A percentile compares a stretch with the other conserved stretches of the same genome.
Evolutionary conservation across 345 rosid genomes (phyloP).

Genomic region (Camelina hispida): DNA sequence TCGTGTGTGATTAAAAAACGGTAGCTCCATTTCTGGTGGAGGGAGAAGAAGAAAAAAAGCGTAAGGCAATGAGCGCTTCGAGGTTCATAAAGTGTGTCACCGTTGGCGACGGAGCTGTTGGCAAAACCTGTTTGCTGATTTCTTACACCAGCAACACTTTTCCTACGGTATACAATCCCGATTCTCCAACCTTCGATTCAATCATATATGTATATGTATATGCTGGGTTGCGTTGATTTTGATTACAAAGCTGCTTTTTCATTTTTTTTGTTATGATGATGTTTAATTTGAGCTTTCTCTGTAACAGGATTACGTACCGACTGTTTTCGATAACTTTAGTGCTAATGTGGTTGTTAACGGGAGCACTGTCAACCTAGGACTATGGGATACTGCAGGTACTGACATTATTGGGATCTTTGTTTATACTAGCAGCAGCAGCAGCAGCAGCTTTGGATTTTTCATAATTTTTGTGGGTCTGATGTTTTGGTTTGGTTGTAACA

Average conservation of each 20-base stretch:
- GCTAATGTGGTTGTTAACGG: constrained; percentile 96
- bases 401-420: constrained; percentile 13
- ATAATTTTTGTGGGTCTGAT: not conserved
- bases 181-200: not conserved
- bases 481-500: constrained; percentile 44
- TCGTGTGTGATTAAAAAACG: constrained; percentile 13
- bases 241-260: no score
- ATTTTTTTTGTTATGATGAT: no score
- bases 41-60: not conserved
- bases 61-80: constrained; percentile 65
- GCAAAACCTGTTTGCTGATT: constrained; percentile 83
- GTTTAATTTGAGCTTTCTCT: constrained; percentile 25
- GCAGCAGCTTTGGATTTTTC: not conserved
- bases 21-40: constrained; percentile 21
- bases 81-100: constrained; percentile 86
- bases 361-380: constrained; percentile 76
- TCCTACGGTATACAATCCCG: constrained; percentile 57
- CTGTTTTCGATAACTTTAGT: constrained; percentile 94
- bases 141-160: constrained; percentile 90
- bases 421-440: not conserved
- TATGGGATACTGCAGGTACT: constrained; percentile 97
- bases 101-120: constrained; percentile 88
- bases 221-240: no score
- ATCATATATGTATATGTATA: no score
- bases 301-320: constrained; percentile 86